These are phyloP conservation scores for Ampelomyces quisqualis DNA, from an alignment of 2,329 filamentous ascomycete genomes.

Conservation along the genomic window DNA sequence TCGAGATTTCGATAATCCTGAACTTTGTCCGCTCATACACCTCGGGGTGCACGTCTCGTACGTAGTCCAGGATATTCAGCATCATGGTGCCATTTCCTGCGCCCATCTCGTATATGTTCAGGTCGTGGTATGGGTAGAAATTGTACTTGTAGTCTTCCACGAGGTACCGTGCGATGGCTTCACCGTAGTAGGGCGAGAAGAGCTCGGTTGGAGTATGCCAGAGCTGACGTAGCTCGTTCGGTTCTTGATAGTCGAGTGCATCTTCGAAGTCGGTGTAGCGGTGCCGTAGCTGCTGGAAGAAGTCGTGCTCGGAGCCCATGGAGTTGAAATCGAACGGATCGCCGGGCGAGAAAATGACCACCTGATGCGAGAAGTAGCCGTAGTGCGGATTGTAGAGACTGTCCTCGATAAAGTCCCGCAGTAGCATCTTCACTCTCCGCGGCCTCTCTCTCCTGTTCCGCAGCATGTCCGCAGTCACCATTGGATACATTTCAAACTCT, in stretches of 20 bases:
- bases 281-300: constrained; percentile 72
- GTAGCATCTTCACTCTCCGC: constrained; percentile 89
- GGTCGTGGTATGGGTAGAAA: constrained; percentile 91
- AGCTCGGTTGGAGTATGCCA: constrained; percentile 99
- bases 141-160: constrained; percentile 95
- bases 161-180: constrained; percentile 94
- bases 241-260: constrained; percentile 69
- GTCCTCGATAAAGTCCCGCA: constrained; percentile 97
- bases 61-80: constrained; percentile 97
- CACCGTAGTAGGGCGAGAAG: constrained; percentile 94
- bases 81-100: constrained; percentile 96
- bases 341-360: constrained; percentile 91
- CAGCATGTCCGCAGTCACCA: constrained; percentile 80
- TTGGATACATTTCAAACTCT: constrained; percentile 79
- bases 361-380: constrained; percentile 95
- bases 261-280: constrained; percentile 93
- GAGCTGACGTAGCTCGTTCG: constrained; percentile 78
- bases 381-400: constrained; percentile 93
- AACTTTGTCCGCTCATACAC: constrained; percentile 93
- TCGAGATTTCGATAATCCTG: constrained; percentile 94
- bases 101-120: constrained; percentile 98
- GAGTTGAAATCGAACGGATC: constrained; percentile 84
- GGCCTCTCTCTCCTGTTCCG: constrained; percentile 73
- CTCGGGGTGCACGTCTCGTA: constrained; percentile 81
- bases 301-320: constrained; percentile 81